Evolutionary conservation across 345 rosid species (phyloP).

Genomic region (Excoecaria cochinchinensis): DNA sequence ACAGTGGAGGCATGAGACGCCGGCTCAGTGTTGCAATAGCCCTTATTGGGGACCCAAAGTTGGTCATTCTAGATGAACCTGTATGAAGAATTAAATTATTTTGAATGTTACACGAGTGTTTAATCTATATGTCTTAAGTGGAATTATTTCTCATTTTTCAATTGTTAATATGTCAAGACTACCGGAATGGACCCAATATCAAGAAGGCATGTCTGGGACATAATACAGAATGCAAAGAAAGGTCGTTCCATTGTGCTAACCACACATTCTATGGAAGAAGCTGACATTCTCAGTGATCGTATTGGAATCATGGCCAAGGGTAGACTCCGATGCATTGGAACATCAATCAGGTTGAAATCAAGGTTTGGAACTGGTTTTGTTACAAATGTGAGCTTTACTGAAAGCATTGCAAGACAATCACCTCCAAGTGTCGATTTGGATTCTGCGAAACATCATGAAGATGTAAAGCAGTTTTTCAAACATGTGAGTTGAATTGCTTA

Average conservation of each 20-base stretch:
- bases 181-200: slow-evolving; percentile 96
- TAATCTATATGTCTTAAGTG: background rate
- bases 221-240: slow-evolving; percentile 75
- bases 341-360: slow-evolving; percentile 85
- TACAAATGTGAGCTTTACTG: slow-evolving; percentile 67
- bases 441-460: slow-evolving; percentile 36
- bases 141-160: background rate
- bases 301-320: slow-evolving; percentile 97
- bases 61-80: slow-evolving; percentile 86
- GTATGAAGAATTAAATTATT: slow-evolving; percentile 32
- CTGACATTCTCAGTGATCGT: slow-evolving; percentile 84
- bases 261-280: slow-evolving; percentile 98
- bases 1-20: slow-evolving; percentile 97
- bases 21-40: slow-evolving; percentile 93
- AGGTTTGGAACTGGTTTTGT: slow-evolving; percentile 87
- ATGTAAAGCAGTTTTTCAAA: slow-evolving; percentile 72
- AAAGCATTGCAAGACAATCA: slow-evolving; percentile 39
- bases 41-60: slow-evolving; percentile 80
- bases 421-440: slow-evolving; percentile 35
- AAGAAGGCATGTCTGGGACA: slow-evolving; percentile 93
- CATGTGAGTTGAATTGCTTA: slow-evolving; percentile 41
- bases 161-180: slow-evolving; percentile 45
- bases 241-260: slow-evolving; percentile 82
- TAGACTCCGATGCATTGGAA: slow-evolving; percentile 82
- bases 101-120: background rate